Evolutionary conservation across 1,139 yeast species (phyloP).

Genomic region (Magnusiomyces tetraspermus): DNA sequence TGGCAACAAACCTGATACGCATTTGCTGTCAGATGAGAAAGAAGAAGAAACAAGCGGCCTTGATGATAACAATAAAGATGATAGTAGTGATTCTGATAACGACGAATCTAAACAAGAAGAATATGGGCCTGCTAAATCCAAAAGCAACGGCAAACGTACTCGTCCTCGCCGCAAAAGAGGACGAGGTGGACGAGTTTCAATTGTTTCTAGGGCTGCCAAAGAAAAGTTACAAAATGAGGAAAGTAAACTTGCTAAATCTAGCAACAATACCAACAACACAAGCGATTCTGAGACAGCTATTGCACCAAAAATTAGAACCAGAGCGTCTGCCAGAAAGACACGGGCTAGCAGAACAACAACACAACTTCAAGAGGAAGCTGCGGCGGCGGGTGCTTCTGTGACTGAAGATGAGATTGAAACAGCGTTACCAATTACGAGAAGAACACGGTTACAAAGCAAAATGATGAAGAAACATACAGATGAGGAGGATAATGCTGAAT

Average conservation of each 20-base stretch:
- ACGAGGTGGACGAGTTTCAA: neutral
- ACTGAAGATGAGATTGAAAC: neutral
- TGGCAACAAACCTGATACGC: neutral
- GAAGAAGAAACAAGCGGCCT: no score
- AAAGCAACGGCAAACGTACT: neutral
- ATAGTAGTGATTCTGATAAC: neutral
- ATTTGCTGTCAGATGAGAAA: neutral
- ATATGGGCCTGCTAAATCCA: neutral
- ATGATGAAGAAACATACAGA: neutral
- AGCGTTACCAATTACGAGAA: neutral
- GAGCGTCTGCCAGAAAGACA: neutral
- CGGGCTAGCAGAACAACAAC: neutral
- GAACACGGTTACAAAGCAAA: neutral
- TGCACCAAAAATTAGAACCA: neutral
- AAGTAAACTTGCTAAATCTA: neutral
- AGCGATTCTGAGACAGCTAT: neutral
- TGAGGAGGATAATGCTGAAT: neutral
- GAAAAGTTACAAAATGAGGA: neutral
- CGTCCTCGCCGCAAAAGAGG: neutral
- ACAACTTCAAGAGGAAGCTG: neutral
- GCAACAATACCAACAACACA: neutral
- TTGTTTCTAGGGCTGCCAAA: neutral
- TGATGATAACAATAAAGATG: neutral
- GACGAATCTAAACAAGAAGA: neutral
- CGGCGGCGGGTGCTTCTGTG: neutral